Evolutionary conservation across 345 rosid species (phyloP).

Genomic region (Rhodomyrtus tomentosa): DNA sequence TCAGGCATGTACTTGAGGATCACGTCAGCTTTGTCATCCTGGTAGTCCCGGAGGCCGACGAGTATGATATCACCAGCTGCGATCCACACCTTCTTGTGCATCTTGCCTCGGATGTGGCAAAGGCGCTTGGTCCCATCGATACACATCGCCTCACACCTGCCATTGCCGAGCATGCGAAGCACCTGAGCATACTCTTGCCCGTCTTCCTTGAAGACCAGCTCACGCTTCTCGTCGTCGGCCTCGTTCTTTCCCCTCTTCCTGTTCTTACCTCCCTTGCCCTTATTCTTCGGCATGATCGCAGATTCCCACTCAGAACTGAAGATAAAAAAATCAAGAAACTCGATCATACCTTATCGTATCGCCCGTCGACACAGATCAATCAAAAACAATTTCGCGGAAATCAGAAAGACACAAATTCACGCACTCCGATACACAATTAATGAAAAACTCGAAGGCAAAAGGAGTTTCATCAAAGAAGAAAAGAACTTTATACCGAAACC

Average conservation of each 20-base stretch:
- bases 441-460: too few species aligned
- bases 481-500: neutral
- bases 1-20: conserved; percentile 39
- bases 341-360: neutral
- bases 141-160: conserved; percentile 41
- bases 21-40: conserved; percentile 47
- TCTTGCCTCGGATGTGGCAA: conserved; percentile 46
- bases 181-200: conserved; percentile 43
- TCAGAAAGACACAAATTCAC: neutral
- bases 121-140: conserved; percentile 39
- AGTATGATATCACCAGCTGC: conserved; percentile 37
- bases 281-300: conserved; percentile 42
- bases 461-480: too few species aligned
- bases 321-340: neutral
- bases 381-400: too few species aligned
- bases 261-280: conserved; percentile 54
- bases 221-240: conserved; percentile 44
- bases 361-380: neutral
- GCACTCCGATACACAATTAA: neutral
- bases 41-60: conserved; percentile 38
- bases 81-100: conserved; percentile 55
- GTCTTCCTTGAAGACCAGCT: conserved; percentile 46
- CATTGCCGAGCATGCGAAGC: conserved; percentile 41
- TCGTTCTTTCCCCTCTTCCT: conserved; percentile 53
- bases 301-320: neutral